Conservation (phyloP, 768 basidiomycete genomes). For the Obba rivulosa region DNA sequence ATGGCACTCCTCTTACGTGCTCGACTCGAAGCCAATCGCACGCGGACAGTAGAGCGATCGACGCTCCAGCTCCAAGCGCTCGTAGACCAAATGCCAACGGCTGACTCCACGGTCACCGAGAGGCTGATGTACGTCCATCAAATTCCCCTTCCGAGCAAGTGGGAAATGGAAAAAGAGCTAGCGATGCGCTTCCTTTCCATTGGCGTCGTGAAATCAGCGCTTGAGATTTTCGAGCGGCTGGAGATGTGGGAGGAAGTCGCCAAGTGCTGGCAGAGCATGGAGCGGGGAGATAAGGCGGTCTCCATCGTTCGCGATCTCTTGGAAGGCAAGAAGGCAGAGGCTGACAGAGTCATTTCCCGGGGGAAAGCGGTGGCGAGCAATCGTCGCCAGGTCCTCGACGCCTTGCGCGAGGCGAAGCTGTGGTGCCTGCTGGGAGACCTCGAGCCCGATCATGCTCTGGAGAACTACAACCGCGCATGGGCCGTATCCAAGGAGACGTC, state of each 20-base stretch:
- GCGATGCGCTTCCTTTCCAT: slow-evolving; percentile 77
- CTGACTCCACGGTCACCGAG: slow-evolving; percentile 69
- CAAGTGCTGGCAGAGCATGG: slow-evolving; percentile 78
- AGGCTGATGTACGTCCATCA: slow-evolving; percentile 77
- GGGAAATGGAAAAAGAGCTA: slow-evolving; percentile 92
- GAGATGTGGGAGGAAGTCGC: slow-evolving; percentile 99
- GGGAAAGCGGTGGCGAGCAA: slow-evolving; percentile 46
- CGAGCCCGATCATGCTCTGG: slow-evolving; percentile 60
- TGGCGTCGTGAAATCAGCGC: slow-evolving; percentile 84
- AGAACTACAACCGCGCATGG: slow-evolving; percentile 86
- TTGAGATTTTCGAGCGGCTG: slow-evolving; percentile 89
- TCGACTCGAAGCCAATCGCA: slow-evolving; percentile 81
- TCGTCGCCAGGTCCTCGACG: slow-evolving; percentile 46
- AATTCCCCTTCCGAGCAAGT: slow-evolving; percentile 80
- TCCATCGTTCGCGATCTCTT: slow-evolving; percentile 80
- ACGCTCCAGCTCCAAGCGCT: slow-evolving; percentile 91
- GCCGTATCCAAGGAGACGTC: slow-evolving; percentile 71
- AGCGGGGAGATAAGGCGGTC: slow-evolving; percentile 72
- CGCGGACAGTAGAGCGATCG: slow-evolving; percentile 90
- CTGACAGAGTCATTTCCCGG: slow-evolving; percentile 60
- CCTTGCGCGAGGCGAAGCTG: slow-evolving; percentile 78
- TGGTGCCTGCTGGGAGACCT: slow-evolving; percentile 96
- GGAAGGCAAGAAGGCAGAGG: slow-evolving; percentile 79
- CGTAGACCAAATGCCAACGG: slow-evolving; percentile 93
- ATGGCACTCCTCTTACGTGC: slow-evolving; percentile 94